Base-by-base conservation (phyloP, 441 rosid species). In the Flueggea neowawraea region DNA sequence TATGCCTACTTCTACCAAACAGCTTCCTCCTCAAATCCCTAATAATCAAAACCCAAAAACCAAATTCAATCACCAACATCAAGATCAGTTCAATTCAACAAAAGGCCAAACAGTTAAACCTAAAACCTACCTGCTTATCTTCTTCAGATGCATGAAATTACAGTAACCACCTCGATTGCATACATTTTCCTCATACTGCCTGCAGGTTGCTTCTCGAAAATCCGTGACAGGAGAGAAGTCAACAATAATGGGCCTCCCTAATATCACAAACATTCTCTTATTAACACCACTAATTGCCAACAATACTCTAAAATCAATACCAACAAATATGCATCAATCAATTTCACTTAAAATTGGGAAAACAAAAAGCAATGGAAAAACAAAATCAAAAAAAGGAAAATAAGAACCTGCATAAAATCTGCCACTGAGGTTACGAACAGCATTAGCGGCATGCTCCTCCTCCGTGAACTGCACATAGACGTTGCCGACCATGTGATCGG, bases 391-490 rank as follows among this genome's bases (percentile, higher is more conserved):
- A 5, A 45, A 13, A 3, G 41, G 64, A 44, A 1, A 16, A 10
- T 3, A 54, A 64, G 12, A 47, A 84, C 88, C 86, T 52, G 89
- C 86, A 69, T 84, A 90, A 60, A 77, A 84, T 60, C 95, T 80
- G 17, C 95, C 89, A 47, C 75, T 82, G 16, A 88, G 76, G 66
- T 81, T 82, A 57, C 70, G 70, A 58, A 88, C 74, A 2, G 97
- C 95, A 17, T 75, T 81, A 7, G 95, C 89, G 28, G 97, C 95
- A 54, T 88, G 90, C 31, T 90, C 97, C 69, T 88, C 93, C 70
- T 90, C 97, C 65, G 85, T 76, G 52, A 90, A 90, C 81, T 86
- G 97, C 44, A 83, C 95, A 77, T 90, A 88, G 7, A 88, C 97
- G 60, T 88, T 84, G 11, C 92, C 96, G 15, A 90, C 85, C 97